These are phyloP conservation scores for Lasiodiplodia sp. DNA, from an alignment of 2,329 filamentous ascomycete species.

Conservation along the genomic window DNA sequence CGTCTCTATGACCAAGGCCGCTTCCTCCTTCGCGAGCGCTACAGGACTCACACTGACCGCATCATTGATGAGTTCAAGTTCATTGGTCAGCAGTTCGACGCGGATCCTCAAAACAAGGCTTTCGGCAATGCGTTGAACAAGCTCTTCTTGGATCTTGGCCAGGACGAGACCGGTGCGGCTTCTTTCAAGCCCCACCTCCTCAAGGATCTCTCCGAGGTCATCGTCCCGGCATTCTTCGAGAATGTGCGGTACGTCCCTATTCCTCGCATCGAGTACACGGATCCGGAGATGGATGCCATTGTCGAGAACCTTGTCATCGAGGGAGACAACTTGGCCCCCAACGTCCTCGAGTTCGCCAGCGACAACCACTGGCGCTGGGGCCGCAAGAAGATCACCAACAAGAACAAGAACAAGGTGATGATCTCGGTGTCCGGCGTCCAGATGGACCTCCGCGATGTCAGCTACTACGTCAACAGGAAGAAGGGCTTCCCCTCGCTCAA, in stretches of 20 bases:
- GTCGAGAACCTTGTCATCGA: slow-evolving; percentile 96
- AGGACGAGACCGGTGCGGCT: slow-evolving; percentile 82
- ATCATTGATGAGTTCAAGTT: slow-evolving; percentile 92
- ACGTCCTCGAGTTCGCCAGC: slow-evolving; percentile 83
- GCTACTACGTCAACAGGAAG: slow-evolving; percentile 96
- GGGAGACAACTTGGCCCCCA: slow-evolving; percentile 95
- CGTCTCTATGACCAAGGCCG: slow-evolving; percentile 83
- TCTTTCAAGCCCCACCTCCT: slow-evolving; percentile 91
- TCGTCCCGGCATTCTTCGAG: slow-evolving; percentile 83
- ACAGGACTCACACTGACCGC: slow-evolving; percentile 83
- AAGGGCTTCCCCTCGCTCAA: slow-evolving; percentile 87
- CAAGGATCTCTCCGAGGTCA: slow-evolving; percentile 86
- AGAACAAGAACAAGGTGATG: slow-evolving; percentile 84
- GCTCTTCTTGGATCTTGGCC: slow-evolving; percentile 89
- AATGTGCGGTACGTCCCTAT: slow-evolving; percentile 89
- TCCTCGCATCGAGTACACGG: slow-evolving; percentile 91
- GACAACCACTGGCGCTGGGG: slow-evolving; percentile 97
- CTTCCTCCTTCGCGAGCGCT: slow-evolving; percentile 87
- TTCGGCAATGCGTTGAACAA: slow-evolving; percentile 80
- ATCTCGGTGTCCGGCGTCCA: slow-evolving; percentile 89
- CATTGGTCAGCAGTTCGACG: slow-evolving; percentile 84
- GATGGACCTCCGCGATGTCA: slow-evolving; percentile 86
- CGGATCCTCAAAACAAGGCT: slow-evolving; percentile 83
- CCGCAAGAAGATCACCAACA: slow-evolving; percentile 83
- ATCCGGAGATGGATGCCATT: slow-evolving; percentile 82